Percentiles rank a stretch among this genome's conserved stretches.
These are phyloP conservation scores for Monosporascus sp. DNA, from an alignment of 2,329 filamentous ascomycete species.

Conservation along the genomic window DNA sequence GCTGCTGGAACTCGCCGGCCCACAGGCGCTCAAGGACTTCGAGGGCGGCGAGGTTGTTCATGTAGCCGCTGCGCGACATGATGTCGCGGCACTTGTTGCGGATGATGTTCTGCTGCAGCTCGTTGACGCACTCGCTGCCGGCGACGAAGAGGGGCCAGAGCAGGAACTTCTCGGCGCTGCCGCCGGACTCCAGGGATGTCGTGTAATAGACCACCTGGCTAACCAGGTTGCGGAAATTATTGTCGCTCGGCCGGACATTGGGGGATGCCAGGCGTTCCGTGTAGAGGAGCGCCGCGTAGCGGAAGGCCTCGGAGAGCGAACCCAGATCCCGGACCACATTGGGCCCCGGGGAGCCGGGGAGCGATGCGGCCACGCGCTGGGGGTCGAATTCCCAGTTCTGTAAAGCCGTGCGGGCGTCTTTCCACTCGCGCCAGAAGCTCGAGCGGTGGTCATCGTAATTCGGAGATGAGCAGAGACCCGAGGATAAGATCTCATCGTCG, in stretches of 20 bases:
- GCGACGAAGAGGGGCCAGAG: conserved; percentile 91
- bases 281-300: conserved; percentile 83
- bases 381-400: conserved; percentile 76
- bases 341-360: conserved; percentile 46
- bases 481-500: conserved; percentile 47
- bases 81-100: conserved; percentile 79
- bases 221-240: conserved; percentile 79
- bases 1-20: conserved; percentile 49
- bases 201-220: conserved; percentile 80
- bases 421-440: conserved; percentile 85
- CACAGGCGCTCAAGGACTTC: conserved; percentile 84
- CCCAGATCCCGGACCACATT: conserved; percentile 68
- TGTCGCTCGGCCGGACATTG: conserved; percentile 64
- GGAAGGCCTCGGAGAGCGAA: conserved; percentile 85
- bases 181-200: conserved; percentile 67
- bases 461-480: conserved; percentile 36
- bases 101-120: conserved; percentile 73
- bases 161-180: conserved; percentile 77
- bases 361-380: conserved; percentile 43
- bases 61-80: conserved; percentile 83
- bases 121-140: conserved; percentile 82
- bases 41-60: conserved; percentile 84
- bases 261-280: conserved; percentile 82
- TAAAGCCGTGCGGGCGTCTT: conserved; percentile 68
- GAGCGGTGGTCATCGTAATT: conserved; percentile 55